Evolutionary conservation across 352 stramenopile species (phyloP).

Genomic region (Ophiocytium majus): DNA sequence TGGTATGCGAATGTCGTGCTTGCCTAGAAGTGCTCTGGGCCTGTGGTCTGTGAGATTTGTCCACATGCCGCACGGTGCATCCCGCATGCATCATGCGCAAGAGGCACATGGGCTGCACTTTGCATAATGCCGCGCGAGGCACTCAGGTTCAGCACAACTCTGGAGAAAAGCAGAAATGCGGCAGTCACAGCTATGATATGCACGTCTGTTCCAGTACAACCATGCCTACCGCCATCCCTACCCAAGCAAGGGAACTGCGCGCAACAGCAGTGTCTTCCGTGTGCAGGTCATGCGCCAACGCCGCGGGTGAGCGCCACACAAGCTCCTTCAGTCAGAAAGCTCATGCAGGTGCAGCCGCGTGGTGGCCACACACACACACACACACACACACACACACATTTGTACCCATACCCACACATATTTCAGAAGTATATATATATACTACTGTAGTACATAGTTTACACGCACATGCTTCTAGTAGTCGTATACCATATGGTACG

Average conservation of each 20-base stretch:
- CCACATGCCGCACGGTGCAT: too few species aligned
- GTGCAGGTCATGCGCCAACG: too few species aligned
- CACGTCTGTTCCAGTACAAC: not conserved
- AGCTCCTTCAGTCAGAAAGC: too few species aligned
- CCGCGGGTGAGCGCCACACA: too few species aligned
- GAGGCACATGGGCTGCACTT: not conserved
- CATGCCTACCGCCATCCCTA: not conserved
- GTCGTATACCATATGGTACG: not conserved
- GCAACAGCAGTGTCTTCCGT: too few species aligned
- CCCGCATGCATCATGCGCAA: not conserved
- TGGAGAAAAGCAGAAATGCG: too few species aligned
- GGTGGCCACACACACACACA: not conserved
- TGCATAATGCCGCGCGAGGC: not conserved
- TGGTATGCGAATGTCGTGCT: too few species aligned
- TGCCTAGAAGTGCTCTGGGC: too few species aligned
- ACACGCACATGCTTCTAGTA: not conserved
- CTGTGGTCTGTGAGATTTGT: too few species aligned
- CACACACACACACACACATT: not conserved
- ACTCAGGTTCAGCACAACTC: not conserved
- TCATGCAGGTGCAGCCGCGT: too few species aligned
- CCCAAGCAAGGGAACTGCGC: too few species aligned
- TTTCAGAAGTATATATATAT: not conserved
- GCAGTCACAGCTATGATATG: not conserved
- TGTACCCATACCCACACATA: not conserved
- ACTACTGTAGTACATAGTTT: not conserved